Evolutionary conservation across 345 rosid species (phyloP).

Genomic region (Salix dunnii): DNA sequence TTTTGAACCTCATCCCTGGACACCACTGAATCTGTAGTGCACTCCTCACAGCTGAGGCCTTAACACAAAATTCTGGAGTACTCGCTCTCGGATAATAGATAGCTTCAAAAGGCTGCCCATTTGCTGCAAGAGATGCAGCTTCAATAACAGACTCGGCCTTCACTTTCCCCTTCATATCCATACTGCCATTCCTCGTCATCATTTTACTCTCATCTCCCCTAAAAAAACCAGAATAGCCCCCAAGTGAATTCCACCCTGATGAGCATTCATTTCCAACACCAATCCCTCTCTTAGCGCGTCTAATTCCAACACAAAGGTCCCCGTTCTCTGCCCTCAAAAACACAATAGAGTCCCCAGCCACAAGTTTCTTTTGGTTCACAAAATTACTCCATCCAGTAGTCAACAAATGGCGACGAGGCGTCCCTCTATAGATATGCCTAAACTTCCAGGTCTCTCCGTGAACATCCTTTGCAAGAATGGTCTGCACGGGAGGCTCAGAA

Average conservation of each 20-base stretch:
- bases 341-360: slow-evolving; percentile 92
- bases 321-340: slow-evolving; percentile 81
- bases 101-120: slow-evolving; percentile 65
- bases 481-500: slow-evolving; percentile 95
- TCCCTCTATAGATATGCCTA: slow-evolving; percentile 93
- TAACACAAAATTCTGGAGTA: slow-evolving; percentile 79
- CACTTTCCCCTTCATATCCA: slow-evolving; percentile 51
- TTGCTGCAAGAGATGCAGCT: slow-evolving; percentile 68
- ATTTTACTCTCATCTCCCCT: slow-evolving; percentile 54
- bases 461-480: slow-evolving; percentile 84
- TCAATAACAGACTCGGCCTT: slow-evolving; percentile 62
- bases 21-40: slow-evolving; percentile 84
- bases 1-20: slow-evolving; percentile 88
- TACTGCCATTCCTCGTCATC: slow-evolving; percentile 36
- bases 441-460: slow-evolving; percentile 89
- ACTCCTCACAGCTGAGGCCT: slow-evolving; percentile 56
- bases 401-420: slow-evolving; percentile 89
- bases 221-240: slow-evolving; percentile 52
- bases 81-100: slow-evolving; percentile 84
- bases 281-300: slow-evolving; percentile 80
- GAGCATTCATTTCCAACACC: slow-evolving; percentile 63
- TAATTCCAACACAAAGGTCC: slow-evolving; percentile 87
- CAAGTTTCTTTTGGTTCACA: slow-evolving; percentile 95
- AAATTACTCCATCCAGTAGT: slow-evolving; percentile 99
- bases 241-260: slow-evolving; percentile 64